A percentile compares a stretch with the other conserved stretches of the same genome.
These are phyloP conservation scores for Penicillium decumbens DNA, from an alignment of 2,329 filamentous ascomycete genomes.

Conservation along the genomic window DNA sequence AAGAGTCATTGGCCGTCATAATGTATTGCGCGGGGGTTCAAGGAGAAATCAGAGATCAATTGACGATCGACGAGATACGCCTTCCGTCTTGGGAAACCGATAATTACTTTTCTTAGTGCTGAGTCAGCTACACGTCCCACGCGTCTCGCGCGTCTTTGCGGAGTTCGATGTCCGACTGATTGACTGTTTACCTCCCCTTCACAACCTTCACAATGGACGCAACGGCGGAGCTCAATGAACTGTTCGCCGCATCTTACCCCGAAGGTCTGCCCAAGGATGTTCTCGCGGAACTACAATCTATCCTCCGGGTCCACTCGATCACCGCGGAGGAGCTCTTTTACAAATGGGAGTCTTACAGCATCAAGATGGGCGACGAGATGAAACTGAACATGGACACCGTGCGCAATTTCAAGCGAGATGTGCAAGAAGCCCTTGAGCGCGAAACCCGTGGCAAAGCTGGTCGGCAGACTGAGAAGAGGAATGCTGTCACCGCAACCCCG, in stretches of 20 bases:
- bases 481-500: slow-evolving; percentile 54
- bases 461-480: slow-evolving; percentile 60
- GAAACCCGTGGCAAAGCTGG: slow-evolving; percentile 61
- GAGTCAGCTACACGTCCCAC: slow-evolving; percentile 22
- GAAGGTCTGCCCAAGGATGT: slow-evolving; percentile 69
- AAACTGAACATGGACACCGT: slow-evolving; percentile 66
- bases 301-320: slow-evolving; percentile 77
- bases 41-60: slow-evolving; percentile 2
- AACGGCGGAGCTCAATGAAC: slow-evolving; percentile 52
- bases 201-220: slow-evolving; percentile 44
- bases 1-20: slow-evolving; percentile 13
- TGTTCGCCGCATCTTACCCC: slow-evolving; percentile 54
- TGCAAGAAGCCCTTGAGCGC: slow-evolving; percentile 78
- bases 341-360: slow-evolving; percentile 98
- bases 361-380: slow-evolving; percentile 86
- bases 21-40: neutral
- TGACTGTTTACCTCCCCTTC: neutral
- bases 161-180: slow-evolving; percentile 1
- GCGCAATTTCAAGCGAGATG: slow-evolving; percentile 75
- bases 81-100: slow-evolving; percentile 5
- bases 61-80: neutral
- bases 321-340: slow-evolving; percentile 84
- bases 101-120: slow-evolving; percentile 17
- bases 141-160: slow-evolving; percentile 16
- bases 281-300: slow-evolving; percentile 74